Evolutionary conservation across 352 stramenopile species (phyloP).

Genomic region (Pelagophyceae sp.): DNA sequence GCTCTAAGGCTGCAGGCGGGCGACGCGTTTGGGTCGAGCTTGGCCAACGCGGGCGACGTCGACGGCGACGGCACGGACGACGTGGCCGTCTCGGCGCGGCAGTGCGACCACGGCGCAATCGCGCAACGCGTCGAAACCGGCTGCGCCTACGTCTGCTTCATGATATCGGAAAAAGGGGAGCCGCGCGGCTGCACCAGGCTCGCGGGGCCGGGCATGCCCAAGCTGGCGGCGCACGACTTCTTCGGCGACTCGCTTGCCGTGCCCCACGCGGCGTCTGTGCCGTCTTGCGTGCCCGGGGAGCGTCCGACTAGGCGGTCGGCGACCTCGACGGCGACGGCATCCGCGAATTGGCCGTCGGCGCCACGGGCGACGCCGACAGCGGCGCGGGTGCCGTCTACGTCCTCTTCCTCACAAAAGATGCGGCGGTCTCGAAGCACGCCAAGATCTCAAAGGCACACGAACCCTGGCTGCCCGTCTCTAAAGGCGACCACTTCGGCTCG

Average conservation of each 20-base stretch:
- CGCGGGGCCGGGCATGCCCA: background rate
- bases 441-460: too few species aligned
- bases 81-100: background rate
- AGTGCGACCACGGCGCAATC: too few species aligned
- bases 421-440: background rate
- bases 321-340: background rate
- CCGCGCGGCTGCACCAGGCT: background rate
- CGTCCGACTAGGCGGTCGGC: background rate
- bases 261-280: too few species aligned
- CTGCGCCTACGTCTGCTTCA: conserved; percentile 2
- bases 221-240: background rate
- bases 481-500: too few species aligned
- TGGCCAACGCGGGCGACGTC: background rate
- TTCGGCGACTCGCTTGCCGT: background rate
- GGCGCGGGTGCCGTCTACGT: background rate
- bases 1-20: background rate
- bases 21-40: background rate
- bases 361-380: background rate
- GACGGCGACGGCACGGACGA: background rate
- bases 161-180: background rate
- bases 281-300: too few species aligned
- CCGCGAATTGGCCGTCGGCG: background rate
- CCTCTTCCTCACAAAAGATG: background rate
- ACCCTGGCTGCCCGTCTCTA: too few species aligned
- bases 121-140: too few species aligned